Evolutionary conservation across 1,284 basidiomycete species (phyloP).

Genomic region (Fomes fomentarius): DNA sequence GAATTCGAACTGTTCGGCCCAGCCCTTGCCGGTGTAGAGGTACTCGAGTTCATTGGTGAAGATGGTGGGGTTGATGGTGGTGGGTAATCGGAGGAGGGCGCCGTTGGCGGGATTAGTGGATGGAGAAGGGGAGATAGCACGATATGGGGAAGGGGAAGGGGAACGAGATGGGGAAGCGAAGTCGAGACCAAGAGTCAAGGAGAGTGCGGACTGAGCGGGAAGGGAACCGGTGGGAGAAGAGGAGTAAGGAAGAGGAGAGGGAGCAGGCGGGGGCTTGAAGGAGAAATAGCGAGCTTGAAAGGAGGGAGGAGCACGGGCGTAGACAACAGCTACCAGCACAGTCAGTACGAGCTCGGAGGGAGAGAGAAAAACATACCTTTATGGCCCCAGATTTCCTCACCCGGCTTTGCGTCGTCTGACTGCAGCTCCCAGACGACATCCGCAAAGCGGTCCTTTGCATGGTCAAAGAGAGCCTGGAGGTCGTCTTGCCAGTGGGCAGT

Average conservation of each 20-base stretch:
- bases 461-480: conserved; percentile 73
- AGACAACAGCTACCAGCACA: conserved; percentile 77
- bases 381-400: conserved; percentile 83
- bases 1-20: conserved; percentile 89
- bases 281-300: conserved; percentile 88
- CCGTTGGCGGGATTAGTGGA: conserved; percentile 45
- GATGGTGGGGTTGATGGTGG: conserved; percentile 72
- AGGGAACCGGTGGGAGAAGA: conserved; percentile 52
- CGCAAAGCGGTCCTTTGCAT: conserved; percentile 86
- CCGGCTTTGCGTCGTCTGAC: conserved; percentile 46
- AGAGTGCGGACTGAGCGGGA: conserved; percentile 64
- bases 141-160: conserved; percentile 51
- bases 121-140: conserved; percentile 47
- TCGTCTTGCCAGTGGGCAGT: conserved; percentile 77
- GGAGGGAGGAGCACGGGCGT: conserved; percentile 87
- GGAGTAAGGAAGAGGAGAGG: conserved; percentile 61
- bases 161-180: conserved; percentile 52
- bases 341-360: background rate
- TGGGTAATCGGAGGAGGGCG: conserved; percentile 57
- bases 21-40: conserved; percentile 86
- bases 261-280: conserved; percentile 58
- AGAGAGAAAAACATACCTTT: conserved; percentile 60
- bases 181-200: conserved; percentile 55
- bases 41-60: conserved; percentile 90
- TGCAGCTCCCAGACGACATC: conserved; percentile 89